These are phyloP conservation scores for Fusarium decemcellulare DNA, from an alignment of 2,329 filamentous ascomycete species.

Conservation along the genomic window DNA sequence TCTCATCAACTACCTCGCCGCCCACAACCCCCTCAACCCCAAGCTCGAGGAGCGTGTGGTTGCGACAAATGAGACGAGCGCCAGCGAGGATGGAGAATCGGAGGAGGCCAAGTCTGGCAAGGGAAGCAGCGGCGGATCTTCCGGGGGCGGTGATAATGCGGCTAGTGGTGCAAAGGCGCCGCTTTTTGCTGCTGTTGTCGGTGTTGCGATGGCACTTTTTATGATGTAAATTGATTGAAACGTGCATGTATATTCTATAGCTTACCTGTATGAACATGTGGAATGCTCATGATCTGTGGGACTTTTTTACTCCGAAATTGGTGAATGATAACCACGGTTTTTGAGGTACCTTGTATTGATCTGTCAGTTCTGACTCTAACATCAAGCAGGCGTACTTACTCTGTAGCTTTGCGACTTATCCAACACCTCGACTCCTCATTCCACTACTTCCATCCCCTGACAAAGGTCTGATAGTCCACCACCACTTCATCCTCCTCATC, in stretches of 20 bases:
- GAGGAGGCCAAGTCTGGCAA: constrained; percentile 25
- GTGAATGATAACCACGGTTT: no score
- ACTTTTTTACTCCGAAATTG: no score
- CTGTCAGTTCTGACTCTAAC: no score
- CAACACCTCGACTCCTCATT: no score
- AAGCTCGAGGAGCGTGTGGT: constrained; percentile 61
- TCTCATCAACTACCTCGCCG: constrained; percentile 64
- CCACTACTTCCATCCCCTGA: neutral
- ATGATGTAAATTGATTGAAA: constrained; percentile 34
- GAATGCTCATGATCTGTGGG: neutral
- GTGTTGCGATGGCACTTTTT: constrained; percentile 28
- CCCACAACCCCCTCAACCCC: constrained; percentile 64
- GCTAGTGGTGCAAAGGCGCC: constrained; percentile 23
- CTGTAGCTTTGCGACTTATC: neutral
- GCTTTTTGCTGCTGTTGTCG: constrained; percentile 23
- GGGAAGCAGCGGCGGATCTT: constrained; percentile 11
- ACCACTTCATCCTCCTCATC: constrained; percentile 26
- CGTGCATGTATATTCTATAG: constrained; percentile 7
- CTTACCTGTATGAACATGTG: neutral
- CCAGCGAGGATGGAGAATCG: constrained; percentile 14
- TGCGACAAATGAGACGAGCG: constrained; percentile 26
- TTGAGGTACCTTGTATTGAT: no score
- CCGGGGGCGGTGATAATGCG: constrained; percentile 12
- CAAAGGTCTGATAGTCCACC: constrained; percentile 16
- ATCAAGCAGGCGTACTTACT: neutral